Conservation (phyloP, 2,329 filamentous ascomycete genomes). For the Cercospora sp. region DNA sequence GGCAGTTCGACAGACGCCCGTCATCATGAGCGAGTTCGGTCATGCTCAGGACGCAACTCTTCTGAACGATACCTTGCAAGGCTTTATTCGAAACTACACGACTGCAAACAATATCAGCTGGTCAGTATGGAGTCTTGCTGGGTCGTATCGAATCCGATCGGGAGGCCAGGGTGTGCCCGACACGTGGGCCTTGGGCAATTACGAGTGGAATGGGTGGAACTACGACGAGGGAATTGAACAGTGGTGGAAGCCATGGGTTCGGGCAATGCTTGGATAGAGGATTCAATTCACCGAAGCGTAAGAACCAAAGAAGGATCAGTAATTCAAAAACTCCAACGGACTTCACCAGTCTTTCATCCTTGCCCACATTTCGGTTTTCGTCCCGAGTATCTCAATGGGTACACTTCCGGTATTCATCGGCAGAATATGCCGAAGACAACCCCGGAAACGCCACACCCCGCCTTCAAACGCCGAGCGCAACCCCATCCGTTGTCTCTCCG, state of each 20-base stretch:
- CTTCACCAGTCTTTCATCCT: not conserved
- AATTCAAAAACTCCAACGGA: not conserved
- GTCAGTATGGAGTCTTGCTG: constrained; percentile 54
- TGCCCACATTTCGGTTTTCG: not conserved
- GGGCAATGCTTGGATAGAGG: constrained; percentile 7
- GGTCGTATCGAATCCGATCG: constrained; percentile 50
- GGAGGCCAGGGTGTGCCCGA: constrained; percentile 51
- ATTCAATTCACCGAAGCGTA: not conserved
- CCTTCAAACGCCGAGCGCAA: constrained; percentile 4
- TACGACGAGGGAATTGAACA: constrained; percentile 49
- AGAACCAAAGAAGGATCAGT: not conserved
- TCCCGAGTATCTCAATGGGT: not conserved
- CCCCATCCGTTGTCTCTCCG: not conserved
- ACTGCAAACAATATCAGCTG: constrained; percentile 50
- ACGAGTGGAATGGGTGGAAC: constrained; percentile 52
- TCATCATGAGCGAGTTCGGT: constrained; percentile 44
- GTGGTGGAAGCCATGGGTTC: constrained; percentile 56
- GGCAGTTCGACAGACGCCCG: constrained; percentile 41
- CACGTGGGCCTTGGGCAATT: constrained; percentile 53
- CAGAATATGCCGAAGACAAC: not conserved
- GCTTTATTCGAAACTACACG: constrained; percentile 51
- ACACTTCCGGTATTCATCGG: not conserved
- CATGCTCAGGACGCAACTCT: constrained; percentile 43
- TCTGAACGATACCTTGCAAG: constrained; percentile 50
- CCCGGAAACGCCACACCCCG: not conserved